Percentiles rank a stretch among this genome's conserved stretches.
Conservation (phyloP, 805 yeast species). For the Blastobotrys chiropterorum region DNA sequence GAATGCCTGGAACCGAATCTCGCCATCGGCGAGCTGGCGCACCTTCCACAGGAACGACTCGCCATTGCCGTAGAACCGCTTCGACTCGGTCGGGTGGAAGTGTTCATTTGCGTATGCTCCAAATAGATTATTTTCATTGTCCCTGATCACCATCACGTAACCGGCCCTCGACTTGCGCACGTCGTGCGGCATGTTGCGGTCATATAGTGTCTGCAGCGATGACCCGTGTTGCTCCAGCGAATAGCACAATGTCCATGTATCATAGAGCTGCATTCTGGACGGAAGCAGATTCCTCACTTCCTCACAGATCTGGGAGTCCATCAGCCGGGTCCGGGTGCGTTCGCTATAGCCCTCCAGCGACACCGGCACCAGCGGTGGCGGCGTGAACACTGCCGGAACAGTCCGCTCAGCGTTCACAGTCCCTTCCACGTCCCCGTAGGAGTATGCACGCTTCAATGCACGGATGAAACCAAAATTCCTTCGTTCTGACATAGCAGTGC, state of each 20-base stretch:
- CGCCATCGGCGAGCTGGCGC: constrained; percentile 31
- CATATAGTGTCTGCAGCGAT: constrained; percentile 70
- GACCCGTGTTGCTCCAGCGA: constrained; percentile 93
- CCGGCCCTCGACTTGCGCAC: constrained; percentile 45
- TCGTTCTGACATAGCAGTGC: neutral
- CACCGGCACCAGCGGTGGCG: constrained; percentile 23
- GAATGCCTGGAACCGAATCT: constrained; percentile 55
- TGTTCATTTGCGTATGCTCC: constrained; percentile 74
- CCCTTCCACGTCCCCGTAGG: neutral
- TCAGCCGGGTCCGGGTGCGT: constrained; percentile 51
- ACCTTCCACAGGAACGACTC: constrained; percentile 87
- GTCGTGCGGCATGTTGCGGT: constrained; percentile 27
- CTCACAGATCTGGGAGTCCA: constrained; percentile 56
- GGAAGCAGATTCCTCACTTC: constrained; percentile 73
- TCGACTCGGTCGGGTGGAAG: constrained; percentile 62
- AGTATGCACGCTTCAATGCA: neutral
- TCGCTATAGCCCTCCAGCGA: constrained; percentile 53
- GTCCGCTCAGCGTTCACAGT: neutral
- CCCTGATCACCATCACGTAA: constrained; percentile 67
- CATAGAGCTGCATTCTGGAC: constrained; percentile 66
- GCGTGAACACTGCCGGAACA: neutral
- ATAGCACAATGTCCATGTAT: constrained; percentile 71
- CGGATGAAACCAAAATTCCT: neutral
- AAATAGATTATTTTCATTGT: constrained; percentile 55
- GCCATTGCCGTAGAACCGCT: constrained; percentile 84